These are phyloP conservation scores for Chaetomium tenue DNA, from an alignment of 495 filamentous ascomycete genomes.

Conservation along the genomic window DNA sequence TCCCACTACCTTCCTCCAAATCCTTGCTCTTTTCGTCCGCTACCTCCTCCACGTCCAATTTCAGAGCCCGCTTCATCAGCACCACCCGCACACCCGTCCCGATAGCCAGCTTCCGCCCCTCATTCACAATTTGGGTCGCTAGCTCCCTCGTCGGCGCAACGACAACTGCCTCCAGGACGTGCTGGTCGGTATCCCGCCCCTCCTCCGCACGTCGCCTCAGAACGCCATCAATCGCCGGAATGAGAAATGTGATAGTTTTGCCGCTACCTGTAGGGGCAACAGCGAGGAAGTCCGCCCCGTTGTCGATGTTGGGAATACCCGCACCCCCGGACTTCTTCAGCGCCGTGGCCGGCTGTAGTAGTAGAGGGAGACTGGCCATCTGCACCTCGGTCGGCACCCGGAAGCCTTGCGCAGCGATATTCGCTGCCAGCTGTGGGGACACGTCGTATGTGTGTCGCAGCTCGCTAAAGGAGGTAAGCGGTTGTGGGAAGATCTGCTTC, in stretches of 20 bases:
- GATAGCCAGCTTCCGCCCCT: slow-evolving; percentile 74
- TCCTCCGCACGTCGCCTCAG: slow-evolving; percentile 49
- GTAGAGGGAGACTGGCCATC: slow-evolving; percentile 74
- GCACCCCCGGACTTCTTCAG: slow-evolving; percentile 33
- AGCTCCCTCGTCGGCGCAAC: slow-evolving; percentile 92
- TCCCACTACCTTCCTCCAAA: slow-evolving; percentile 32
- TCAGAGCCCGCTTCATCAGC: slow-evolving; percentile 82
- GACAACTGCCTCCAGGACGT: slow-evolving; percentile 65
- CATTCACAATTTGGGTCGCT: slow-evolving; percentile 87
- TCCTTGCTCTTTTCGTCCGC: slow-evolving; percentile 35
- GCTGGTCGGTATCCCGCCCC: slow-evolving; percentile 37
- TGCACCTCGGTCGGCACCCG: slow-evolving; percentile 89
- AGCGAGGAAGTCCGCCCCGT: slow-evolving; percentile 68
- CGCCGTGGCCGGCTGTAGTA: slow-evolving; percentile 56
- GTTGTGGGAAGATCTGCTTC: slow-evolving; percentile 66
- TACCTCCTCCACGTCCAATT: slow-evolving; percentile 51
- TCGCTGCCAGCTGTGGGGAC: slow-evolving; percentile 66
- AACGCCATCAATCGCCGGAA: slow-evolving; percentile 76
- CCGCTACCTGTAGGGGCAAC: slow-evolving; percentile 95
- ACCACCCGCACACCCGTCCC: slow-evolving; percentile 79
- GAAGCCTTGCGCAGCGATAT: slow-evolving; percentile 81
- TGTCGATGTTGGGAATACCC: slow-evolving; percentile 30
- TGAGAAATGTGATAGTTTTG: slow-evolving; percentile 92
- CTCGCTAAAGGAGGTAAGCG: slow-evolving; percentile 73
- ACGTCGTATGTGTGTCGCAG: slow-evolving; percentile 68